Conservation (phyloP, 2,329 filamentous ascomycete species). For the Penicillium sp. region DNA sequence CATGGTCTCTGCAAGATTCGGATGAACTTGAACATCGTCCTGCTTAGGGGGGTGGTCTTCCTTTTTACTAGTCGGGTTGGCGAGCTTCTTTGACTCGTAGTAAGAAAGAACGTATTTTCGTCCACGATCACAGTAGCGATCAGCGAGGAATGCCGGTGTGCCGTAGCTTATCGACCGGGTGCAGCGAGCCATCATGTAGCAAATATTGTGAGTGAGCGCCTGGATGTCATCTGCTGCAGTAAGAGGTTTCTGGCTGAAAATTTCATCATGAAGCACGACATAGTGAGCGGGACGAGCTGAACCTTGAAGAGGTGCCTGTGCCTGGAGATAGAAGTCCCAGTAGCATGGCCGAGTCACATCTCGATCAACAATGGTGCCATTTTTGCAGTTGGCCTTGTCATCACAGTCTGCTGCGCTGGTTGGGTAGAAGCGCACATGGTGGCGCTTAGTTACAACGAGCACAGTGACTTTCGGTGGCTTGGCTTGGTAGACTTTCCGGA, state of each 20-base stretch:
- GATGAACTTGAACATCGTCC: background rate
- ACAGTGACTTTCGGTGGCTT: conserved; percentile 66
- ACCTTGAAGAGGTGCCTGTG: conserved; percentile 77
- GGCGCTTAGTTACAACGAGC: conserved; percentile 81
- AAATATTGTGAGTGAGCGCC: conserved; percentile 26
- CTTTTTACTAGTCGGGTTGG: background rate
- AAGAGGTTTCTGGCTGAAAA: conserved; percentile 51
- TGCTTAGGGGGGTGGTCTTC: background rate
- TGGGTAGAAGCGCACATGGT: conserved; percentile 84
- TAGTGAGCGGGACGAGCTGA: conserved; percentile 84
- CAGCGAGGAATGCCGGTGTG: conserved; percentile 31
- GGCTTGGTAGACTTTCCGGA: conserved; percentile 59
- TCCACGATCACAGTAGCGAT: conserved; percentile 26
- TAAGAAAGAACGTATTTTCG: conserved; percentile 22
- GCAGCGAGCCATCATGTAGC: conserved; percentile 32
- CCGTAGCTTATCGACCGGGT: conserved; percentile 28
- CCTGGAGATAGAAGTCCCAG: conserved; percentile 84
- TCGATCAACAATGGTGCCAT: conserved; percentile 81
- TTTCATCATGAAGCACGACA: conserved; percentile 69
- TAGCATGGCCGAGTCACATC: conserved; percentile 72
- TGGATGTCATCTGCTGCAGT: conserved; percentile 20
- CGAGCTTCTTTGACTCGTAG: background rate
- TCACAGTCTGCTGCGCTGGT: conserved; percentile 55
- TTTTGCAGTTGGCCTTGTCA: conserved; percentile 65
- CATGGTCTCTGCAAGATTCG: conserved; percentile 10